A percentile compares a stretch with the other conserved stretches of the same genome.
Evolutionary conservation across 805 yeast species (phyloP).

Genomic region (Groenewaldozyma tartarivorans): DNA sequence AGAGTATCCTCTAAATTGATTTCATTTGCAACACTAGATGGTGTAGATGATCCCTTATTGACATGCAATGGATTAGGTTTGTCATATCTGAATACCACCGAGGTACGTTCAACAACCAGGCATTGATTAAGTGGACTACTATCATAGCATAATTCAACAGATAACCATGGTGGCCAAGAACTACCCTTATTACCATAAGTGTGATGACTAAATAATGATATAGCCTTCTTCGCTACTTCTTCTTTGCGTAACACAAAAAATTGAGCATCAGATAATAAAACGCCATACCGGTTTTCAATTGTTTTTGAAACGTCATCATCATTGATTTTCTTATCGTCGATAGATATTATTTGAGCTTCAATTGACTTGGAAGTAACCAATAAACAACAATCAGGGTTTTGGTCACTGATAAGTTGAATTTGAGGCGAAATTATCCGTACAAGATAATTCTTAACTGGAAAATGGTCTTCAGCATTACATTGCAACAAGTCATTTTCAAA

Average conservation of each 20-base stretch:
- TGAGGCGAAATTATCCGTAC: constrained; percentile 73
- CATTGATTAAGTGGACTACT: constrained; percentile 37
- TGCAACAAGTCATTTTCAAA: constrained; percentile 35
- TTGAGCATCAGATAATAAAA: constrained; percentile 58
- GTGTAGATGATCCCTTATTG: constrained; percentile 10
- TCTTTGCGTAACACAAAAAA: constrained; percentile 55
- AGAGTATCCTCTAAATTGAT: constrained; percentile 7
- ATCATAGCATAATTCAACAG: constrained; percentile 57
- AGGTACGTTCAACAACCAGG: constrained; percentile 53
- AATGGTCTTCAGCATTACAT: constrained; percentile 40
- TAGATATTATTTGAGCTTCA: constrained; percentile 57
- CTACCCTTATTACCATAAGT: constrained; percentile 49
- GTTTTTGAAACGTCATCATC: constrained; percentile 34
- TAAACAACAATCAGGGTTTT: constrained; percentile 47
- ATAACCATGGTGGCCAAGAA: constrained; percentile 89
- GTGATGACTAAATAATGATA: constrained; percentile 35
- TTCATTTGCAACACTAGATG: constrained; percentile 3
- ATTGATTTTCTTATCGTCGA: constrained; percentile 40
- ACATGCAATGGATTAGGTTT: constrained; percentile 39
- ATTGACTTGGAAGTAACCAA: constrained; percentile 67
- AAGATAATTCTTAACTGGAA: constrained; percentile 25
- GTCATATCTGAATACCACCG: constrained; percentile 53
- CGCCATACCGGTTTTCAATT: constrained; percentile 61
- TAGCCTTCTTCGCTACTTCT: constrained; percentile 34
- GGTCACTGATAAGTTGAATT: constrained; percentile 53